Base-by-base conservation (phyloP, 2,329 filamentous ascomycete species). In the Corniculantispora saksenae region DNA sequence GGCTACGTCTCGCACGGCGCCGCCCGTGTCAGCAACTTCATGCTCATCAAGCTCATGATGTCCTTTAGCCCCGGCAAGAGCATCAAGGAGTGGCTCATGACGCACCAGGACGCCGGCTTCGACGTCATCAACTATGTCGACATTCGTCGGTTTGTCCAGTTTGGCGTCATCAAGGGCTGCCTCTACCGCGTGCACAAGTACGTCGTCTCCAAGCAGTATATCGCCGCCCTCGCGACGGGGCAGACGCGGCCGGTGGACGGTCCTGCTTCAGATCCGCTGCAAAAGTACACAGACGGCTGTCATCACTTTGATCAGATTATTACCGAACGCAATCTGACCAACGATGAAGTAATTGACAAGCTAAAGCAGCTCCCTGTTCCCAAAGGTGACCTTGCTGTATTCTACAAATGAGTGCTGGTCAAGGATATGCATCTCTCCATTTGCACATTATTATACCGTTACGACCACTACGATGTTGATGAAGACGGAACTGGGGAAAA, bases 141-240 rank as follows among this genome's bases (percentile, higher is more conserved):
- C 75, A 88, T 97, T 63, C 88, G 95, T 15, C 89, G 95, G 32
- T 89, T 99, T 68, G 92, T 98, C 68, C 96, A 97, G 66, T 99
- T 98, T 73, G 95, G 94, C 65, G 86, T 97, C 66, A 97, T 98
- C 76, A 98, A 98, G 79, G 94, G 94, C 19, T 91, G 96, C 70
- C 80, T 99, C 27, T 97, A 97, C 77, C 88, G 95, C 40, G 90
- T 97, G 48, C 93, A 98, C 79, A 96, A 95, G 76, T 96, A 96
- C 74, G 91, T 93, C 32, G 86, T 96, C 1, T 88, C 85, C 4
- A 87, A 87, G 72, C 84, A 87, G 74, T 86, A 88, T 70, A 77
- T 90, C 25, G 81, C 84, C 9, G 79, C 80, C 2, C 73, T 88
- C 63, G 86, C 85, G 1, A 83, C 84, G 47, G 86, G 85, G 1